Conservation (phyloP, 768 basidiomycete species). For the Pulveroboletus frians region DNA sequence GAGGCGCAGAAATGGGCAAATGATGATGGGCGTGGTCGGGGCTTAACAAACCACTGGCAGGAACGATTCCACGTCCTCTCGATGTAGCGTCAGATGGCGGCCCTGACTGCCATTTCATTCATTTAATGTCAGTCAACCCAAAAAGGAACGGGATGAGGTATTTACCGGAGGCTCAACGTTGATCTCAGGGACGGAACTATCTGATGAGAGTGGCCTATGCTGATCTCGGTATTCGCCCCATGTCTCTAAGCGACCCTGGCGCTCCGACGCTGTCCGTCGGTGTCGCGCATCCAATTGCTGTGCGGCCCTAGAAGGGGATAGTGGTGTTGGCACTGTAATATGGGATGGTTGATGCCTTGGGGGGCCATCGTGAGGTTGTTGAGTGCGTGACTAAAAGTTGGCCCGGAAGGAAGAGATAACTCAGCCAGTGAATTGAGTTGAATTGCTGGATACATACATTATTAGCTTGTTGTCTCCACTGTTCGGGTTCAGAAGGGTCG, state of each 20-base stretch:
- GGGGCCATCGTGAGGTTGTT: slow-evolving; percentile 7
- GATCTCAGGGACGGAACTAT: slow-evolving; percentile 33
- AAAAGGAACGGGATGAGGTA: slow-evolving; percentile 7
- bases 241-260: slow-evolving; percentile 21
- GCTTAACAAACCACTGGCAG: slow-evolving; percentile 21
- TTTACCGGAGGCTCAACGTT: slow-evolving; percentile 29
- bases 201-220: slow-evolving; percentile 27
- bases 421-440: background rate
- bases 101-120: slow-evolving; percentile 22
- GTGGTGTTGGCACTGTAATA: slow-evolving; percentile 22
- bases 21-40: slow-evolving; percentile 30
- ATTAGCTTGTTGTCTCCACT: slow-evolving; percentile 27
- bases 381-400: slow-evolving; percentile 15
- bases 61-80: slow-evolving; percentile 13
- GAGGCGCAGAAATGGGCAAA: slow-evolving; percentile 21
- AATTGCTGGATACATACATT: slow-evolving; percentile 11
- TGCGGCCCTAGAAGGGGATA: slow-evolving; percentile 21
- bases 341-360: slow-evolving; percentile 17
- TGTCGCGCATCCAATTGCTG: slow-evolving; percentile 13
- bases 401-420: background rate
- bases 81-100: slow-evolving; percentile 32
- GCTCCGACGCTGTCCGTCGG: slow-evolving; percentile 21
- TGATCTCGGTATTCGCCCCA: slow-evolving; percentile 16
- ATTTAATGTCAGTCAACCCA: slow-evolving; percentile 11
- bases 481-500: slow-evolving; percentile 26